Evolutionary conservation across 1,284 basidiomycete species (phyloP).

Genomic region (Flammula alnicola): DNA sequence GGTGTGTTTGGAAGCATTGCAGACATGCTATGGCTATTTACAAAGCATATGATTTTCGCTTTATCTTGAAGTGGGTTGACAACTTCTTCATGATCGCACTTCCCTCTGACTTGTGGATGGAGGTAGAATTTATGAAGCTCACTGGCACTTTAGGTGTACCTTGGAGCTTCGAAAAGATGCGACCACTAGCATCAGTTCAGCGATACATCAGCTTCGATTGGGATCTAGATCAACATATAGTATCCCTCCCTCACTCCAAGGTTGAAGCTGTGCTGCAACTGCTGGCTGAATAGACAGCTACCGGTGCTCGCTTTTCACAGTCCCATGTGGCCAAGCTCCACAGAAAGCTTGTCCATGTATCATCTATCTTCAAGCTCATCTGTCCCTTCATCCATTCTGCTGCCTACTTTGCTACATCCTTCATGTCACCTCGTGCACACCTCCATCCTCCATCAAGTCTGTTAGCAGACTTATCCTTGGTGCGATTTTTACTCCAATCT

Average conservation of each 20-base stretch:
- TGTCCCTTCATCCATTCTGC: slow-evolving; percentile 33
- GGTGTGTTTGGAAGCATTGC: slow-evolving; percentile 40
- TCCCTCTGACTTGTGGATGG: slow-evolving; percentile 31
- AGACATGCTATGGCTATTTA: slow-evolving; percentile 40
- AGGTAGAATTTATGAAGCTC: slow-evolving; percentile 33
- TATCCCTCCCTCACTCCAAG: slow-evolving; percentile 35
- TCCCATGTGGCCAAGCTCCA: slow-evolving; percentile 23
- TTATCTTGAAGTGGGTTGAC: slow-evolving; percentile 43
- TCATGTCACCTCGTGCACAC: too few species aligned
- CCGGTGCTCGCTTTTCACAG: not conserved
- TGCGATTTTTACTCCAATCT: slow-evolving; percentile 18
- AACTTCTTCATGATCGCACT: slow-evolving; percentile 32
- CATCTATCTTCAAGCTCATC: slow-evolving; percentile 30
- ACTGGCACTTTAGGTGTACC: slow-evolving; percentile 33
- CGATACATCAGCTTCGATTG: slow-evolving; percentile 42
- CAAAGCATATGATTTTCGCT: slow-evolving; percentile 21
- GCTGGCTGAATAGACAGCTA: slow-evolving; percentile 5
- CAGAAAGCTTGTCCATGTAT: slow-evolving; percentile 37
- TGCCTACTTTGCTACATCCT: slow-evolving; percentile 25
- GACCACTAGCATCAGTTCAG: slow-evolving; percentile 26
- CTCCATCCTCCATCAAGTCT: slow-evolving; percentile 17
- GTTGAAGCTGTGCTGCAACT: slow-evolving; percentile 21
- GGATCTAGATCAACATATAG: slow-evolving; percentile 29
- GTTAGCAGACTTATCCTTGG: slow-evolving; percentile 28
- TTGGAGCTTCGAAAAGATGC: slow-evolving; percentile 35